Evolutionary conservation across 345 rosid species (phyloP), one percentile per base, ranked within the genome.

Genomic region (Citrus mangshanensis): DNA sequence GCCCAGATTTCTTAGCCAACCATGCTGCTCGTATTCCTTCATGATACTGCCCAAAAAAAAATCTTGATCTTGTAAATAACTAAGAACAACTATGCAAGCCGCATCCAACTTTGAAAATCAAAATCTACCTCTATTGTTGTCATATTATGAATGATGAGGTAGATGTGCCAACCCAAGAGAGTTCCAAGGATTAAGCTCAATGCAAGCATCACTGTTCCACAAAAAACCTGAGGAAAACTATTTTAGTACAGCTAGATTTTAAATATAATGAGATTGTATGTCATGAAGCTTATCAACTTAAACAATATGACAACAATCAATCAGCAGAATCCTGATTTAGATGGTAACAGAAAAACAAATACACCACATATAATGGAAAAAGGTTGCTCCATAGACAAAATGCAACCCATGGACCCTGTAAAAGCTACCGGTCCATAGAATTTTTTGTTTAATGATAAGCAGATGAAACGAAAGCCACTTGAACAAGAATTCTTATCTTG

Each of bases 1-100:
- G 95, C 82, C 98, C 98, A 22, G 97, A 92, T 86, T 93, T 93
- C 84, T 82, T 88, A 21, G 98, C 98, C 87, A 95, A 81, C 98
- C 97, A 93, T 18, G 80, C 85, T 25, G 89, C 89, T 37, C 92
- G 85, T 78, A 80, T 85, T 78, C 91, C 92, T 84, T 93, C 95
- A 73, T 92, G 83, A 83, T 90, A 88, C 97, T 93, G 34, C 14
- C 51, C 51, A 55, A 84, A 81, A 78, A 51, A 38, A 18, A 54
- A 16, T 78, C 18, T 68, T n/a, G 3, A 63, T 37, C 22, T 70
- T 60, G 78, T 75, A 71, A 76, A 61, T 25, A n/a, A 64, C 60
- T 24, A 67, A 70, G 51, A 70, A 81, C 70, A 60, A 60, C 8
- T 1, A 76, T 60, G 69, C 60, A 72, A 49, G 32, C 22, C 18